Conservation (phyloP, 2,329 filamentous ascomycete genomes). For the Lojkania enalia region DNA sequence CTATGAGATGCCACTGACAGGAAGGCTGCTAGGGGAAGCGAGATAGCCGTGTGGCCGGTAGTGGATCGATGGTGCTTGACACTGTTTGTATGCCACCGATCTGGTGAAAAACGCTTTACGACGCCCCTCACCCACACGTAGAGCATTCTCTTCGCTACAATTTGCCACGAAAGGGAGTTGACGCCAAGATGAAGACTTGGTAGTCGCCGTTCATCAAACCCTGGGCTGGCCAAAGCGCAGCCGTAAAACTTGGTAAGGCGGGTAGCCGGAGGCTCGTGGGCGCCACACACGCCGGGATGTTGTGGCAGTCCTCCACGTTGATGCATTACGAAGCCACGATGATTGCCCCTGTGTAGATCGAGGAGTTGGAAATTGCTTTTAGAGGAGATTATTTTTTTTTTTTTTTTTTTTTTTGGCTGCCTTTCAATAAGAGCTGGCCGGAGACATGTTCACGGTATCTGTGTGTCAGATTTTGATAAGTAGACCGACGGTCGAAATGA, state of each 20-base stretch:
- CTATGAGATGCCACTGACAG: neutral
- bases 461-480: neutral
- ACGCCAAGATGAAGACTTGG: constrained; percentile 6
- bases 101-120: neutral
- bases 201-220: constrained; percentile 19
- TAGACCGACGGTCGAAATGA: too few relatives aligned
- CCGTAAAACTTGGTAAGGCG: neutral
- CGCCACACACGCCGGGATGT: constrained; percentile 3
- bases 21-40: neutral
- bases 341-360: constrained; percentile 1
- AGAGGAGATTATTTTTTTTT: too few relatives aligned
- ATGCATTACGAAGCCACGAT: neutral
- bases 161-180: constrained; percentile 4
- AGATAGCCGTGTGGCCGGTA: neutral
- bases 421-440: neutral
- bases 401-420: constrained; percentile 2
- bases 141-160: constrained; percentile 7
- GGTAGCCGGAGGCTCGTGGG: constrained; percentile 4
- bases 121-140: neutral
- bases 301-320: neutral
- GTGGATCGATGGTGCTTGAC: neutral
- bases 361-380: constrained; percentile 1
- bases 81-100: too few relatives aligned
- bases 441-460: neutral
- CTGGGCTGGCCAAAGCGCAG: constrained; percentile 4